Evolutionary conservation across 2,329 filamentous ascomycete genomes (phyloP).

Genomic region (Cylindrodendrum hubeiense): DNA sequence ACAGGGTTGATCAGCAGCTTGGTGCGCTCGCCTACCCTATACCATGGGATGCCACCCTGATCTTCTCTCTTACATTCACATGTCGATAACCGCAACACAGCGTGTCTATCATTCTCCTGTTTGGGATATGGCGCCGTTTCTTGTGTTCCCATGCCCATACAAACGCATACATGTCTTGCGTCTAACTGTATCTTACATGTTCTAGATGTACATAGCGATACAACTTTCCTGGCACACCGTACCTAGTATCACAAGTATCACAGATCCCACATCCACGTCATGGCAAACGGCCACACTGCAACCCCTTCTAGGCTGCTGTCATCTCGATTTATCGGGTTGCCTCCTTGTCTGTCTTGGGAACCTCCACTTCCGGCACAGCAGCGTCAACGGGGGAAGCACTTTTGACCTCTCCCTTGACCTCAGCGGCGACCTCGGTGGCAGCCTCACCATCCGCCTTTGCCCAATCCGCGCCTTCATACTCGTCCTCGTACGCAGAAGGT

Average conservation of each 20-base stretch:
- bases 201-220: slow-evolving; percentile 43
- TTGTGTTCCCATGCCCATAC: not conserved
- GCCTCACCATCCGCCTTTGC: slow-evolving; percentile 35
- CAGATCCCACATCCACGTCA: not conserved
- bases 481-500: slow-evolving; percentile 56
- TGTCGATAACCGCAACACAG: no score
- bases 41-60: not conserved
- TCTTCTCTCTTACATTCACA: not conserved
- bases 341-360: slow-evolving; percentile 39
- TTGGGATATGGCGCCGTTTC: not conserved
- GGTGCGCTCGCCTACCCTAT: slow-evolving; percentile 17
- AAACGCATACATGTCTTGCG: slow-evolving; percentile 25
- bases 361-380: slow-evolving; percentile 27
- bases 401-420: slow-evolving; percentile 31
- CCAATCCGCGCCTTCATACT: slow-evolving; percentile 43
- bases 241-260: slow-evolving; percentile 3
- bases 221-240: not conserved
- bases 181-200: slow-evolving; percentile 43
- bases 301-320: not conserved
- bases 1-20: not conserved
- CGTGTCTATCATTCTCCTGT: not conserved
- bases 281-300: not conserved
- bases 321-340: slow-evolving; percentile 26
- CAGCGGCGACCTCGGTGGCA: slow-evolving; percentile 29
- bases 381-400: slow-evolving; percentile 25